Percentiles rank a stretch among this genome's conserved stretches.
phyloP scores from a whole-genome alignment of 352 stramenopile genomes.

The Phytophthora hybrid region DNA sequence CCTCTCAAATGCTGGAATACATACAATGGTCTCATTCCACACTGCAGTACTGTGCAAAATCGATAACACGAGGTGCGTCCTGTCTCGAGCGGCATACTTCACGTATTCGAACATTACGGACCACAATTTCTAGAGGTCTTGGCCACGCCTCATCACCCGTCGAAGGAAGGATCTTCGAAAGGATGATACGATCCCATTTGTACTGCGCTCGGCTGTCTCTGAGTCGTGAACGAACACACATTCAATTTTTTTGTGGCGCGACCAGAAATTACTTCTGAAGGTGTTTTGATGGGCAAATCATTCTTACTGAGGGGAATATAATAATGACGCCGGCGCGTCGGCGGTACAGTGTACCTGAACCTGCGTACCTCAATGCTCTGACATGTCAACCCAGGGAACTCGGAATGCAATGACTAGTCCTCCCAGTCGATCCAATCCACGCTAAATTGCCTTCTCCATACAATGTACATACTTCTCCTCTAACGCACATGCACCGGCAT shows the following conservation, averaged over 20 bases:
- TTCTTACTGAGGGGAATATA: background rate
- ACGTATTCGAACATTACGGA: background rate
- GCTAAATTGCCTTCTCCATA: background rate
- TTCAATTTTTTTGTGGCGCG: too few species aligned
- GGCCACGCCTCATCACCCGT: background rate
- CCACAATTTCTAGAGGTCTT: background rate
- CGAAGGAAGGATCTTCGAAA: background rate
- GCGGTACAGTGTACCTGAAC: background rate
- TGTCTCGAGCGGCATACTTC: background rate
- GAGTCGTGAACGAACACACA: too few species aligned
- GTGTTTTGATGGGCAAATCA: background rate
- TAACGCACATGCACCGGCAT: background rate
- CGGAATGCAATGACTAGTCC: too few species aligned
- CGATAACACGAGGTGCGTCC: background rate
- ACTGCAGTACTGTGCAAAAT: background rate
- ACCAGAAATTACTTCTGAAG: too few species aligned
- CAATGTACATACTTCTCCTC: background rate
- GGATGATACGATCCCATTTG: background rate
- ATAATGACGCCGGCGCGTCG: background rate
- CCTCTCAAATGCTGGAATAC: background rate
- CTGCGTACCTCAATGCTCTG: background rate
- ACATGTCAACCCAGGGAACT: background rate
- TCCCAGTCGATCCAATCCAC: background rate
- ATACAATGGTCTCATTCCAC: background rate
- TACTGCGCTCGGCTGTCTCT: background rate